Percentiles rank a stretch among this genome's conserved stretches.
These are phyloP conservation scores for Mycena citricolor DNA, from an alignment of 1,284 basidiomycete species.

Conservation along the genomic window DNA sequence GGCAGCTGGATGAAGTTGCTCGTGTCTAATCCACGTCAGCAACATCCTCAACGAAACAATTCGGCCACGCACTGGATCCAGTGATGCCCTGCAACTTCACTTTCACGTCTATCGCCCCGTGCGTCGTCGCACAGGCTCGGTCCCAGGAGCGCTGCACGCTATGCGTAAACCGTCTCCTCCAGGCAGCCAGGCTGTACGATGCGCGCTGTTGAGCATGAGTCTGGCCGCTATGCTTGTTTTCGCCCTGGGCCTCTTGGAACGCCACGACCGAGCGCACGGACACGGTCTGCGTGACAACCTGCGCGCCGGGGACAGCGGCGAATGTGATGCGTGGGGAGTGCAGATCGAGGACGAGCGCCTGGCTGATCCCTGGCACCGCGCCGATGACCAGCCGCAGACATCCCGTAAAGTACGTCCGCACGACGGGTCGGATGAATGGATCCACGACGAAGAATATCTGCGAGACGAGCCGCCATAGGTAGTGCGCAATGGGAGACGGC, in stretches of 20 bases:
- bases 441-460: conserved; percentile 49
- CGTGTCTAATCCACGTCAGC: conserved; percentile 20
- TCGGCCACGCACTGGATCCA: conserved; percentile 41
- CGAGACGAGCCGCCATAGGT: conserved; percentile 46
- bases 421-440: conserved; percentile 58
- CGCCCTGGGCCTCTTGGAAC: conserved; percentile 48
- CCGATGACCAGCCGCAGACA: conserved; percentile 58
- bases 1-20: conserved; percentile 45
- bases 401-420: conserved; percentile 55
- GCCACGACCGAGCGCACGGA: conserved; percentile 53
- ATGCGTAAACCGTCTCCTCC: conserved; percentile 57
- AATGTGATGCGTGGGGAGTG: conserved; percentile 52
- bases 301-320: conserved; percentile 47
- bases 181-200: conserved; percentile 53
- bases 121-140: conserved; percentile 62
- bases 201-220: conserved; percentile 28
- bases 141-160: conserved; percentile 66
- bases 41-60: conserved; percentile 9
- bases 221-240: conserved; percentile 27
- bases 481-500: conserved; percentile 53
- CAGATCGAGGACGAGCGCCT: conserved; percentile 66
- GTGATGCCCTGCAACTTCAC: conserved; percentile 50
- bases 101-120: conserved; percentile 51
- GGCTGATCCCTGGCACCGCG: conserved; percentile 62
- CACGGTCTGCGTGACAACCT: conserved; percentile 50